Evolutionary conservation across 495 filamentous ascomycete genomes (phyloP).

Genomic region (Opeltia flavorubescens): DNA sequence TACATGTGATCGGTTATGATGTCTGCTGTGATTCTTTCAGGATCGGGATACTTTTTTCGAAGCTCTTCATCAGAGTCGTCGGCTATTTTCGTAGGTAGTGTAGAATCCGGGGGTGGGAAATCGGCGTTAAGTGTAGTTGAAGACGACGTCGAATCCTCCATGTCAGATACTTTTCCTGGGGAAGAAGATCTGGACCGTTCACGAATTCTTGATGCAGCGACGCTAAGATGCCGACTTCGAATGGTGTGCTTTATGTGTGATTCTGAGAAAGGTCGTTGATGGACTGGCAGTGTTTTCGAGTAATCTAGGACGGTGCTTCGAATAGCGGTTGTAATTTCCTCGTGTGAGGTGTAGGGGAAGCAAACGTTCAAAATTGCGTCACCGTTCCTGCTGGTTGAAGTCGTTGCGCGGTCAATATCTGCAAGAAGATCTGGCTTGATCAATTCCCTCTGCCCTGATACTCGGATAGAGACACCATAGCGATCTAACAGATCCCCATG

Average conservation of each 20-base stretch:
- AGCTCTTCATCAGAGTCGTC: constrained; percentile 10
- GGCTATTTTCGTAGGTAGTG: constrained; percentile 12
- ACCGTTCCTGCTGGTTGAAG: constrained; percentile 71
- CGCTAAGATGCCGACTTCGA: constrained; percentile 37
- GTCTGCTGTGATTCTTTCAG: constrained; percentile 72
- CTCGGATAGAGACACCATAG: constrained; percentile 74
- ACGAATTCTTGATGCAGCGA: constrained; percentile 8
- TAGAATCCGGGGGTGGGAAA: constrained; percentile 19
- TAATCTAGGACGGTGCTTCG: constrained; percentile 73
- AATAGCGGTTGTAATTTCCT: constrained; percentile 91
- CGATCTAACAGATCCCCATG: constrained; percentile 87
- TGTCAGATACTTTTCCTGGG: constrained; percentile 12
- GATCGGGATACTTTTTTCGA: constrained; percentile 35
- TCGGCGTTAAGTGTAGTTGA: constrained; percentile 38
- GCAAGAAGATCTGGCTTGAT: constrained; percentile 76
- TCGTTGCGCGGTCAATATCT: constrained; percentile 67
- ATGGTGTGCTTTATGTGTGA: constrained; percentile 76
- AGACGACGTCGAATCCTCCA: constrained; percentile 29
- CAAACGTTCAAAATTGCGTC: constrained; percentile 84
- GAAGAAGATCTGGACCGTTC: constrained; percentile 11
- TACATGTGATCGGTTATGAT: constrained; percentile 70
- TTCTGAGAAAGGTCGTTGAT: constrained; percentile 66
- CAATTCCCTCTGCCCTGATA: constrained; percentile 69
- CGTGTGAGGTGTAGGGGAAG: constrained; percentile 91
- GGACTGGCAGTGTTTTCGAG: constrained; percentile 41